phyloP scores from a whole-genome alignment of 176 grass and related monocot species.

The Eleusine coracana region DNA sequence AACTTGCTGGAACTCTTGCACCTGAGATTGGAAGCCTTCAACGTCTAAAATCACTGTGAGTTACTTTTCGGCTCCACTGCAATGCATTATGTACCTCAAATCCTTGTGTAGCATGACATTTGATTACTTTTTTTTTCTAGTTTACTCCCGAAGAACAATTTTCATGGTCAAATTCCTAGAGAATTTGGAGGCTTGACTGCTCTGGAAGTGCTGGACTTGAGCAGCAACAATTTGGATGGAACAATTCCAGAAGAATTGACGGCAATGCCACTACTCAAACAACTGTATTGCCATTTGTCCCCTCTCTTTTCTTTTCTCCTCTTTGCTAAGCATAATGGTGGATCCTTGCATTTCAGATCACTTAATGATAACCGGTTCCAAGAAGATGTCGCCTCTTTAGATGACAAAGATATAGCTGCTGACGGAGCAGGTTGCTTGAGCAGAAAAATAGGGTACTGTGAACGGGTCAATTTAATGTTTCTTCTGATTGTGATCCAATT shows the following conservation, averaged over 20 bases:
- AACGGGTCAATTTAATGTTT: conserved; percentile 12
- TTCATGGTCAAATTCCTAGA: conserved; percentile 69
- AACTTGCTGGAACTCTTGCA: conserved; percentile 74
- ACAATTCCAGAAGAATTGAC: conserved; percentile 67
- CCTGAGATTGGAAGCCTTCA: conserved; percentile 72
- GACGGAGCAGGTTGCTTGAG: conserved; percentile 43
- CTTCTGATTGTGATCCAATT: conserved; percentile 5
- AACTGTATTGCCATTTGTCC: conserved; percentile 49
- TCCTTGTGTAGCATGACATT: background rate
- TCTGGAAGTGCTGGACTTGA: conserved; percentile 87
- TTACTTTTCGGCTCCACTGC: background rate
- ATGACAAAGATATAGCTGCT: conserved; percentile 30
- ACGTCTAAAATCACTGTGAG: conserved; percentile 68
- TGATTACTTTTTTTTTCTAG: conserved; percentile 43
- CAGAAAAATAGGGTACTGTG: conserved; percentile 69
- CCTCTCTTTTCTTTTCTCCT: conserved; percentile 5
- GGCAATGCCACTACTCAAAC: conserved; percentile 71
- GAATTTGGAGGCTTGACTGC: conserved; percentile 69
- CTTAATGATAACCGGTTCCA: conserved; percentile 60
- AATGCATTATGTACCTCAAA: background rate
- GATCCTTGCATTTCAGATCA: conserved; percentile 43
- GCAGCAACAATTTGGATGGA: conserved; percentile 74
- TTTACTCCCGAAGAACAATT: conserved; percentile 70
- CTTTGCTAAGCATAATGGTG: conserved; percentile 23
- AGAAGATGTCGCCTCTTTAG: conserved; percentile 24